Base-by-base conservation (phyloP, 345 rosid species). In the Camelina laxa region DNA sequence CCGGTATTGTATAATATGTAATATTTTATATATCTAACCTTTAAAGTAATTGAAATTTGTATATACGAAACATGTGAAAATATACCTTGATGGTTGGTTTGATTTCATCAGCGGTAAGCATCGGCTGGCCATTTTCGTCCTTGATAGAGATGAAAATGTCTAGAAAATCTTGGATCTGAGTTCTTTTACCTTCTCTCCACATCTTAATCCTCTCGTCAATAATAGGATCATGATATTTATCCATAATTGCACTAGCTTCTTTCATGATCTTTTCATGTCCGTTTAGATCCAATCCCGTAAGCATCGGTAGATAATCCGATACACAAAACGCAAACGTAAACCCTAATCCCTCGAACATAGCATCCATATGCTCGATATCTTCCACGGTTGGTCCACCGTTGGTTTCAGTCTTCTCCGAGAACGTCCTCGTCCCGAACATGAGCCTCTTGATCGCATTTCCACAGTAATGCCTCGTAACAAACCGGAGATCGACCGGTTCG, bases 281-380 rank as follows among this genome's bases (percentile, higher is more conserved):
- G 2, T 80, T 75, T 27, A 80, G 41, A 53, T 80, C 80, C 16
- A 75, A 38, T 7, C 76, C 73, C 9, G 76, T 70, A 54, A 80
- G 68, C 16, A 76, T 63, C 10, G 82, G 82, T 19, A 80, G 45
- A 59, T 62, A 80, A 53, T 75, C 82, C 20, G 82, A 80, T 16
- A 80, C 13, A 41, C 76, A 65, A 19, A 75, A 80, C 15, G 82
- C 79, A 61, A 75, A 75, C 11, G 75, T 65, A 61, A 69, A 66
- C 22, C 72, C 69, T 60, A 80, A 67, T 5, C 63, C 80, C 4
- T 71, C 73, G 4, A 80, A 75, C 76, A 75, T 71, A 56, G 61
- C 87, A 2, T 80, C 64, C 16, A 84, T 75, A 73, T 84, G 83
- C 47, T 80, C 81, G 2, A 70, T 78, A 59, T 84, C 89, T 47